Conservation (phyloP, 768 basidiomycete species). For the Hericium coralloides region DNA sequence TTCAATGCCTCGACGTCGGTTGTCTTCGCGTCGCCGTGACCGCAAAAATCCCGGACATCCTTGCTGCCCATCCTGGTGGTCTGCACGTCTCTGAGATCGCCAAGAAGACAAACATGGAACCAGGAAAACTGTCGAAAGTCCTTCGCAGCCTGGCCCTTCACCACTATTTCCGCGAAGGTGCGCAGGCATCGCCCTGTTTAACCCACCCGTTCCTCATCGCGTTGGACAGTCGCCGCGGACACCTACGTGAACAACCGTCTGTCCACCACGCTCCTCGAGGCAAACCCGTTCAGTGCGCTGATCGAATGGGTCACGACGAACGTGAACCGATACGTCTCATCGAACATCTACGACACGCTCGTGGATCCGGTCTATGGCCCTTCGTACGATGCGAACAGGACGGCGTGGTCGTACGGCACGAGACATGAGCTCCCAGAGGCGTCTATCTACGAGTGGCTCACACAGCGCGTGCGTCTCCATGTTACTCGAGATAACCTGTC, state of each 20-base stretch:
- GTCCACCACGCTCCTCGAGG: conserved; percentile 19
- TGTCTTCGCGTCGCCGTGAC: conserved; percentile 19
- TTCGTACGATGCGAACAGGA: conserved; percentile 17
- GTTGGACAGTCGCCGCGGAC: conserved; percentile 7
- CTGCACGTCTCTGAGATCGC: conserved; percentile 20
- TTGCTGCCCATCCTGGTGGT: conserved; percentile 20
- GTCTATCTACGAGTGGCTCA: neutral
- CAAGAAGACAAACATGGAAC: conserved; percentile 17
- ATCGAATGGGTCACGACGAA: neutral
- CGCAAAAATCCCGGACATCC: conserved; percentile 20
- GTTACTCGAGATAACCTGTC: neutral
- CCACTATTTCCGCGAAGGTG: conserved; percentile 24
- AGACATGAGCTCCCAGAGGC: neutral
- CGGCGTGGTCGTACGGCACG: conserved; percentile 5
- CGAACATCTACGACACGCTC: conserved; percentile 18
- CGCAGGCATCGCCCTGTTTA: neutral
- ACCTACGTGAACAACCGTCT: conserved; percentile 27
- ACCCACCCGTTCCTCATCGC: neutral
- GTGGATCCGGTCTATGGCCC: conserved; percentile 18
- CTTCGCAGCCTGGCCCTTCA: conserved; percentile 23
- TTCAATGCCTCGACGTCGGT: conserved; percentile 18
- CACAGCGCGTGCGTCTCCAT: neutral
- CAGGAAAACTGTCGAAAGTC: conserved; percentile 21
- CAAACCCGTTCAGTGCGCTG: neutral
- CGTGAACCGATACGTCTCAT: neutral